Conservation (phyloP, 2,329 filamentous ascomycete species). For the Colletotrichum tabaci region DNA sequence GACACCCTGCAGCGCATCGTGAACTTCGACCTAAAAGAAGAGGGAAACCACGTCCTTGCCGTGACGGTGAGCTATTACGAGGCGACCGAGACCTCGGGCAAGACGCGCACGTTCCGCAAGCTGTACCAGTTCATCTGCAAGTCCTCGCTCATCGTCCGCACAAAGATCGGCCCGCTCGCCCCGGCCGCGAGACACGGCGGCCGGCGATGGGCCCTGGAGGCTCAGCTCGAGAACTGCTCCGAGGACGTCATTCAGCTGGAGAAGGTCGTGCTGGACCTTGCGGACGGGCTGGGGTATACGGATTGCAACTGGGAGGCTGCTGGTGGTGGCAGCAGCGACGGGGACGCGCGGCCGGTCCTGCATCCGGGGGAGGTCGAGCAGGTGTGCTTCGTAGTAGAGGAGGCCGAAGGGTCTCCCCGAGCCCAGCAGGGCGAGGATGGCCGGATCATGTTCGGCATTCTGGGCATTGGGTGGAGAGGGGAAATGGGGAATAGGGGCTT, state of each 20-base stretch:
- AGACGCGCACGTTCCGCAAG: constrained; percentile 91
- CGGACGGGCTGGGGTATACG: constrained; percentile 63
- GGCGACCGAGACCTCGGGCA: constrained; percentile 77
- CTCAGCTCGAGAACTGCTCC: constrained; percentile 94
- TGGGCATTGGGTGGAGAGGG: constrained; percentile 90
- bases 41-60: constrained; percentile 92
- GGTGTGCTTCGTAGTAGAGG: constrained; percentile 74
- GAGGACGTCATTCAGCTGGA: constrained; percentile 87
- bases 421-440: constrained; percentile 72
- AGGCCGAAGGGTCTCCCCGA: constrained; percentile 49
- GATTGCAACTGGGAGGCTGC: constrained; percentile 71
- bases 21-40: constrained; percentile 90
- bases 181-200: constrained; percentile 50
- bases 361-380: constrained; percentile 76
- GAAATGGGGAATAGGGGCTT: constrained; percentile 92
- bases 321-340: constrained; percentile 45
- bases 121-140: constrained; percentile 97
- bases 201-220: constrained; percentile 83
- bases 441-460: constrained; percentile 80
- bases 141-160: constrained; percentile 89
- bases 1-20: constrained; percentile 86
- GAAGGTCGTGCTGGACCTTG: constrained; percentile 69
- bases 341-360: constrained; percentile 64
- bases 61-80: constrained; percentile 97
- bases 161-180: constrained; percentile 82